These are phyloP conservation scores for Boletus eberwhitei DNA, from an alignment of 768 basidiomycete species.

Conservation along the genomic window DNA sequence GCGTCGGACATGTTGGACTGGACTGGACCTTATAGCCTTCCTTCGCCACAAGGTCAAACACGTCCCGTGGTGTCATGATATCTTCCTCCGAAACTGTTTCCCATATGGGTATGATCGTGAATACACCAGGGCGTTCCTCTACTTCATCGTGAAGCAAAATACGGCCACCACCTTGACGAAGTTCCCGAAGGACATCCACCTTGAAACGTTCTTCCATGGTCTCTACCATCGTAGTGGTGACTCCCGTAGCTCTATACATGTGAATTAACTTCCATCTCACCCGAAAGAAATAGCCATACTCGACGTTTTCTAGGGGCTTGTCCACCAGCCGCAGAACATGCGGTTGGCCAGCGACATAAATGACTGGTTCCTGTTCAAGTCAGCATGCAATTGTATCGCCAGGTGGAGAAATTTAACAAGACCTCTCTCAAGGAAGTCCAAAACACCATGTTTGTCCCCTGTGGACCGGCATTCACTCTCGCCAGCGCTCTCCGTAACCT, in stretches of 20 bases:
- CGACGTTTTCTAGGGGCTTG: constrained; percentile 89
- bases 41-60: constrained; percentile 66
- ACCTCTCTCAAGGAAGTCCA: constrained; percentile 98
- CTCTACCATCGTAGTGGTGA: constrained; percentile 88
- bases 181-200: constrained; percentile 80
- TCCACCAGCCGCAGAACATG: constrained; percentile 89
- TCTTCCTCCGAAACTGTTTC: constrained; percentile 79
- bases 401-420: constrained; percentile 6
- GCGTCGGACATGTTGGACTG: background rate
- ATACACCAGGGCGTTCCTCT: constrained; percentile 87
- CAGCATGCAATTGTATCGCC: background rate
- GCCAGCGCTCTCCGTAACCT: constrained; percentile 77
- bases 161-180: constrained; percentile 64
- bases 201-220: constrained; percentile 87
- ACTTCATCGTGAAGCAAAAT: constrained; percentile 94
- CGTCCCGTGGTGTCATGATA: constrained; percentile 85
- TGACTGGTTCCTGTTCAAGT: constrained; percentile 74
- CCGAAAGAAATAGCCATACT: constrained; percentile 48
- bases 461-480: constrained; percentile 75
- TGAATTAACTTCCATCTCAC: background rate
- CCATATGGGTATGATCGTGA: constrained; percentile 93
- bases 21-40: constrained; percentile 65
- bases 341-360: constrained; percentile 82
- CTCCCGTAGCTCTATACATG: constrained; percentile 76
- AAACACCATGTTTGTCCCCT: constrained; percentile 70